phyloP scores from a whole-genome alignment of 2,329 filamentous ascomycete genomes.

The Curvularia sp. region DNA sequence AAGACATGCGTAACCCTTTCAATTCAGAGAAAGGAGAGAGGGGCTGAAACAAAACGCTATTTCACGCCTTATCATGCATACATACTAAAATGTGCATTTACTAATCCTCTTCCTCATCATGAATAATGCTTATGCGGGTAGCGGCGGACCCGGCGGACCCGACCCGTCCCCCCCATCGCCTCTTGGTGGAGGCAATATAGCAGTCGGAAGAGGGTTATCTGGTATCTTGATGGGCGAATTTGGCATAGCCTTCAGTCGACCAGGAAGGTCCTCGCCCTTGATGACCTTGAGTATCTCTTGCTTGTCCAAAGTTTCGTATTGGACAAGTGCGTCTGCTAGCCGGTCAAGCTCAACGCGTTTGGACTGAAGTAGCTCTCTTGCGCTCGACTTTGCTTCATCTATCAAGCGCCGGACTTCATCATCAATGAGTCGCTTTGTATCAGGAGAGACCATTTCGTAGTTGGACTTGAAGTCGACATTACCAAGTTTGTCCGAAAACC shows the following conservation, averaged over 20 bases:
- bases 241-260: constrained; percentile 67
- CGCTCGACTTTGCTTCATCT: constrained; percentile 80
- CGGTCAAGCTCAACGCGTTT: constrained; percentile 86
- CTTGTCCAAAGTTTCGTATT: constrained; percentile 91
- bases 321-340: constrained; percentile 84
- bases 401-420: constrained; percentile 84
- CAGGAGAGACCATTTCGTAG: constrained; percentile 81
- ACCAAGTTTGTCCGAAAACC: constrained; percentile 87
- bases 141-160: constrained; percentile 26
- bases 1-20: not conserved
- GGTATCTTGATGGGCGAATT: constrained; percentile 73
- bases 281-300: constrained; percentile 92
- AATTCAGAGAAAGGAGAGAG: not conserved
- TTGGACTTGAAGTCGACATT: constrained; percentile 87
- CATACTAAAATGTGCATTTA: constrained; percentile 6
- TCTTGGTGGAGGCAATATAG: constrained; percentile 30
- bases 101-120: constrained; percentile 1
- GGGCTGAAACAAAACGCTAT: not conserved
- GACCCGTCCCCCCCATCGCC: constrained; percentile 22
- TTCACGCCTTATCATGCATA: constrained; percentile 7
- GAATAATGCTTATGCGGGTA: constrained; percentile 26
- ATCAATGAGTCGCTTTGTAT: constrained; percentile 88
- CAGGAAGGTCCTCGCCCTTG: constrained; percentile 79
- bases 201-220: constrained; percentile 44
- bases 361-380: constrained; percentile 71